Conservation (phyloP, 2,329 filamentous ascomycete genomes). For the Mycocentrospora acerina region DNA sequence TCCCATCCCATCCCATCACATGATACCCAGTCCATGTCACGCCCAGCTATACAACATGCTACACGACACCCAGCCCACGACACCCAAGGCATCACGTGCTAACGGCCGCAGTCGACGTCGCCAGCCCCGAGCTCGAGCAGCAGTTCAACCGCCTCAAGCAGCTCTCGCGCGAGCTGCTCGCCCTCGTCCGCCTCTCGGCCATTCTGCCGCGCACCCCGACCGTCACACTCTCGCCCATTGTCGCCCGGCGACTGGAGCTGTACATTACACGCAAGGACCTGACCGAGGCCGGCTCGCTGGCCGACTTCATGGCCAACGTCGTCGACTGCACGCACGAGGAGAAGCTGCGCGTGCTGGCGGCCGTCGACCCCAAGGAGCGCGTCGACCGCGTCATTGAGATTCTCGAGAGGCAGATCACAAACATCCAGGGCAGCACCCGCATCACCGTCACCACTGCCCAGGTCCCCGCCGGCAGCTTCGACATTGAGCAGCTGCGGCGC, state of each 20-base stretch:
- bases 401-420: slow-evolving; percentile 76
- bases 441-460: slow-evolving; percentile 76
- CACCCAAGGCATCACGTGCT: slow-evolving; percentile 4
- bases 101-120: slow-evolving; percentile 29
- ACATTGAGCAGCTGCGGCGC: slow-evolving; percentile 47
- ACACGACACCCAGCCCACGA: no score
- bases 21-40: no score
- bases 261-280: slow-evolving; percentile 83
- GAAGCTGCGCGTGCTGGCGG: slow-evolving; percentile 82
- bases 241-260: slow-evolving; percentile 81
- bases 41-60: no score
- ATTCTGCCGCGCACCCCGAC: slow-evolving; percentile 72
- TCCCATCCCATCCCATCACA: no score
- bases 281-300: slow-evolving; percentile 78
- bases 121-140: slow-evolving; percentile 59
- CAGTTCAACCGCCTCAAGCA: slow-evolving; percentile 81
- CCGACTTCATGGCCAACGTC: slow-evolving; percentile 96
- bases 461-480: slow-evolving; percentile 44
- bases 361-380: slow-evolving; percentile 74
- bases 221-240: slow-evolving; percentile 73
- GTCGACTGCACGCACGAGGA: slow-evolving; percentile 87
- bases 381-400: slow-evolving; percentile 82
- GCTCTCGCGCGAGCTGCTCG: slow-evolving; percentile 81
- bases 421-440: slow-evolving; percentile 83
- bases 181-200: slow-evolving; percentile 79